Evolutionary conservation across 148 eudicot species (phyloP), one percentile per base, ranked within the genome.

Genomic region (Mesembryanthemum crystallinum): DNA sequence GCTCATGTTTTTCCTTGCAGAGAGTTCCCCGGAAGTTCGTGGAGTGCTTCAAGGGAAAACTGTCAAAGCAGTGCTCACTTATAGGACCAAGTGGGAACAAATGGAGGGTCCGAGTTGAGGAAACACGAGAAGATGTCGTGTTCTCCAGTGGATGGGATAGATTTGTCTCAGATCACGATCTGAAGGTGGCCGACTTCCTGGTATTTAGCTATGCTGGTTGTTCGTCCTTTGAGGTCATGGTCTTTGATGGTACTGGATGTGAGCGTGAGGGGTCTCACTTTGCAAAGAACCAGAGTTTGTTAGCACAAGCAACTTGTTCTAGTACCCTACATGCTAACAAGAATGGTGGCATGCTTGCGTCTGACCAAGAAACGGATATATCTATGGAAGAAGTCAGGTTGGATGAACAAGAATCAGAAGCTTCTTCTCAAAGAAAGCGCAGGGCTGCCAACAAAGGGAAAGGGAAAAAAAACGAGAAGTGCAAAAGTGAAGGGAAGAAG

Each of bases 241-340:
- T 77, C 27, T 71, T 70, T 47, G 75, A 77, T 18, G 21, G 20
- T 28, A 49, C 13, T 71, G 75, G 80, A 8, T 77, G 80, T n/a
- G 80, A 71, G 55, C 21, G 54, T 0, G 80, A 77, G 29, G 25
- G 37, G 0, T 23, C 75, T 9, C n/a, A 71, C 21, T 71, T 71
- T 49, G 20, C 63, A 6, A 71, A 2, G 18, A 64, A 62, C 27
- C 3, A 25, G 8, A 60, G 21, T 12, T 32, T 10, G 33, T 21
- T 5, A 1, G 12, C 35, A 3, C 17, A 15, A 25, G 24, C 12
- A 32, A 11, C 32, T 43, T 68, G 79, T 59, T 17, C 25, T 1
- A 77, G 75, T 27, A 8, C 52, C 30, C 27, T 77, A 18, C 80
- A 77, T 27, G 7, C 1, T 21, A 2, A 8, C 72, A 58, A 17